Conservation (phyloP, 2,329 filamentous ascomycete species). For the Penicillium psychrosexuale region DNA sequence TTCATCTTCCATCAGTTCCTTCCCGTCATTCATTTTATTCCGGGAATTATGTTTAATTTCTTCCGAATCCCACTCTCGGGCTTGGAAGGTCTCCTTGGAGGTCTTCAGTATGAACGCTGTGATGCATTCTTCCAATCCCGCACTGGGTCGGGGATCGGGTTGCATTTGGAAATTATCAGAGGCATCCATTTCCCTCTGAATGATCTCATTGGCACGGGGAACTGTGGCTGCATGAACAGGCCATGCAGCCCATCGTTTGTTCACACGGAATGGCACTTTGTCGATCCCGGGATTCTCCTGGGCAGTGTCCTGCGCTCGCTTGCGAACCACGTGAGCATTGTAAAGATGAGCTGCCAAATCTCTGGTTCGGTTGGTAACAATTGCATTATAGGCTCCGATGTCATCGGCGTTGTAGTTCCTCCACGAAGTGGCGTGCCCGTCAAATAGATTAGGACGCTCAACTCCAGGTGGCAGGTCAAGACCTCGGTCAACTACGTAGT, state of each 20-base stretch:
- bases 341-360: constrained; percentile 76
- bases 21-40: constrained; percentile 16
- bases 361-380: constrained; percentile 61
- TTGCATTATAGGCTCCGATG: constrained; percentile 60
- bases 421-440: constrained; percentile 67
- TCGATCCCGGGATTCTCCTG: constrained; percentile 12
- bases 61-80: constrained; percentile 36
- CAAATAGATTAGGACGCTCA: constrained; percentile 56
- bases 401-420: constrained; percentile 87
- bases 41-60: constrained; percentile 1
- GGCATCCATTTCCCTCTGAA: constrained; percentile 51
- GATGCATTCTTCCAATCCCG: constrained; percentile 66
- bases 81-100: constrained; percentile 64
- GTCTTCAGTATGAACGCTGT: constrained; percentile 62
- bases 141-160: constrained; percentile 52
- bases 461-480: constrained; percentile 17
- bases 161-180: constrained; percentile 51
- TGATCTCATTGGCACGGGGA: constrained; percentile 55
- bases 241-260: constrained; percentile 78
- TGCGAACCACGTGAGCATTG: constrained; percentile 69
- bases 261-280: constrained; percentile 40
- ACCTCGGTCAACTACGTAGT: constrained; percentile 21
- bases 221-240: constrained; percentile 64
- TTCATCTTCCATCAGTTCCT: constrained; percentile 15
- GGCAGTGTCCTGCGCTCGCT: constrained; percentile 32